phyloP scores from a whole-genome alignment of 306 rosid genomes.

The Alnus glutinosa region DNA sequence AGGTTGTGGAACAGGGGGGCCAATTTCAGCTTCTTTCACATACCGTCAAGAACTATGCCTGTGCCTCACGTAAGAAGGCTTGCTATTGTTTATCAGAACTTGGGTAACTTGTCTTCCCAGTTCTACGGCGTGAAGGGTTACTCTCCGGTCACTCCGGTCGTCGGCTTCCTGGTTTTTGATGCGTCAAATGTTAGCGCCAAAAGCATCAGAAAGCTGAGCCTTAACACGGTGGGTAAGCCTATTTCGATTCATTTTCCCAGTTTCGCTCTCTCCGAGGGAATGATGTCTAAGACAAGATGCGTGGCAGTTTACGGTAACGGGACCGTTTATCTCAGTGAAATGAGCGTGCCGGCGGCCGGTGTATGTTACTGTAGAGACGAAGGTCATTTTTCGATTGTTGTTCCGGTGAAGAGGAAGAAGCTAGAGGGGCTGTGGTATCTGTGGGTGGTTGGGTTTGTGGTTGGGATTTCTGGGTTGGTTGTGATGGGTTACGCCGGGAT shows the following conservation, averaged over 20 bases:
- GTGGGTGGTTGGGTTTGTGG: conserved; percentile 53
- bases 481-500: conserved; percentile 46
- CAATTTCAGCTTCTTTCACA: conserved; percentile 58
- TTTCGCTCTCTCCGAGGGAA: conserved; percentile 26
- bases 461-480: conserved; percentile 48
- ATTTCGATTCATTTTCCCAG: conserved; percentile 53
- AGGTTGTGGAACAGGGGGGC: conserved; percentile 76
- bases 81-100: conserved; percentile 66
- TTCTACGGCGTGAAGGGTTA: conserved; percentile 59
- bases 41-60: conserved; percentile 72
- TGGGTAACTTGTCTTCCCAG: conserved; percentile 72
- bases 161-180: conserved; percentile 81
- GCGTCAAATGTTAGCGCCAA: conserved; percentile 55
- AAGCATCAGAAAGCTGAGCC: conserved; percentile 45
- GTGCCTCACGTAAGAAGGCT: conserved; percentile 74
- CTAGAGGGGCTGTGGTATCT: conserved; percentile 34
- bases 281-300: conserved; percentile 47
- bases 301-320: conserved; percentile 57
- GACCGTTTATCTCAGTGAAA: conserved; percentile 42
- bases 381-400: conserved; percentile 68
- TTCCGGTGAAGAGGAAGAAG: conserved; percentile 42
- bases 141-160: conserved; percentile 61
- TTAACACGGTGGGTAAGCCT: conserved; percentile 59
- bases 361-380: conserved; percentile 52
- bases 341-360: conserved; percentile 39